These are phyloP conservation scores for Annulohypoxylon bovei DNA, from an alignment of 495 filamentous ascomycete genomes.

Conservation along the genomic window DNA sequence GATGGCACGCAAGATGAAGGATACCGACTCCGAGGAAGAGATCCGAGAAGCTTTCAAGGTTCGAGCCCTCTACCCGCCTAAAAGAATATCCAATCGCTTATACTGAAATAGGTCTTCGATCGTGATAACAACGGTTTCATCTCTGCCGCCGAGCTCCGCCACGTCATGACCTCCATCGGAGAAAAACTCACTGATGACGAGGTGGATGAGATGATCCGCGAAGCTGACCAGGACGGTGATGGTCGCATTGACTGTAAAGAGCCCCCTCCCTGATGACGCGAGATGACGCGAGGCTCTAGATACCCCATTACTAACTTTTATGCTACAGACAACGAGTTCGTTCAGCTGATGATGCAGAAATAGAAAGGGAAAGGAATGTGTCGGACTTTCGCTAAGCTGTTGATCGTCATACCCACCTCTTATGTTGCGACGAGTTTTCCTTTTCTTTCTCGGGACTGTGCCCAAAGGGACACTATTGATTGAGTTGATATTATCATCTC, in stretches of 20 bases:
- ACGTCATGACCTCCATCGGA: slow-evolving; percentile 99
- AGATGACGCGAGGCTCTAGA: not conserved
- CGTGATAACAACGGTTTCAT: slow-evolving; percentile 99
- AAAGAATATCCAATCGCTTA: slow-evolving; percentile 23
- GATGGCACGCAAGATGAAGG: slow-evolving; percentile 99
- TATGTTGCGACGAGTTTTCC: slow-evolving; percentile 43
- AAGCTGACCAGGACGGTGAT: slow-evolving; percentile 99
- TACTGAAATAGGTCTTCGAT: slow-evolving; percentile 83
- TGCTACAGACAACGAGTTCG: slow-evolving; percentile 94
- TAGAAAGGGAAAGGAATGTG: slow-evolving; percentile 57
- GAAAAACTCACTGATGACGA: slow-evolving; percentile 99
- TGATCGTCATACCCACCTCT: slow-evolving; percentile 44
- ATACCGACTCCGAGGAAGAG: slow-evolving; percentile 99
- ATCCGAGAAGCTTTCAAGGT: slow-evolving; percentile 83
- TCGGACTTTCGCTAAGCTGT: slow-evolving; percentile 31
- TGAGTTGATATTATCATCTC: slow-evolving; percentile 18
- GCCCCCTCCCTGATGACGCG: slow-evolving; percentile 3
- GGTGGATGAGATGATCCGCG: slow-evolving; percentile 99
- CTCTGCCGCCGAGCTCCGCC: slow-evolving; percentile 94
- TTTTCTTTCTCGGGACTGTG: slow-evolving; percentile 32
- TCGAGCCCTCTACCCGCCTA: not conserved
- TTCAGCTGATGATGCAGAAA: slow-evolving; percentile 99
- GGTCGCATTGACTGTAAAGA: slow-evolving; percentile 90
- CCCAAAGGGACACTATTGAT: slow-evolving; percentile 26
- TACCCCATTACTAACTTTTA: not conserved